A percentile compares a stretch with the other conserved stretches of the same genome.
Conservation (phyloP, 2,329 filamentous ascomycete species). For the Alternaria ventricosa region DNA sequence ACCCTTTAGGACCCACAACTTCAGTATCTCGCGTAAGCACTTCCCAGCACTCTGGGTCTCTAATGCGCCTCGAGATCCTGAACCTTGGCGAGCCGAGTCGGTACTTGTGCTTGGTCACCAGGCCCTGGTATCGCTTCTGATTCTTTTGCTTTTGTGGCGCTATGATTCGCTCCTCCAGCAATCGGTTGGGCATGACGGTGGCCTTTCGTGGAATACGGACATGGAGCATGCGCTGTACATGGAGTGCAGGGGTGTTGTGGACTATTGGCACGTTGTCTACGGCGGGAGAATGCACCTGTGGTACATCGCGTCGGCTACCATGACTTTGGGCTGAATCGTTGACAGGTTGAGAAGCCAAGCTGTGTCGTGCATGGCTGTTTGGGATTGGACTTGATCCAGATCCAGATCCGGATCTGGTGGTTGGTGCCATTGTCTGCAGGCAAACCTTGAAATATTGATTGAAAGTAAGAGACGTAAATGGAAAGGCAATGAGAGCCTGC, state of each 20-base stretch:
- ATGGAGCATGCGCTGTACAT: not conserved
- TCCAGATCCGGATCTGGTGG: not conserved
- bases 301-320: not conserved
- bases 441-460: not conserved
- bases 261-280: not conserved
- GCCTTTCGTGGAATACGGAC: not conserved
- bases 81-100: not conserved
- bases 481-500: not conserved
- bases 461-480: not conserved
- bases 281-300: not conserved
- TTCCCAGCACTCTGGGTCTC: not conserved
- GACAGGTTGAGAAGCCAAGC: not conserved
- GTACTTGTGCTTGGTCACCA: not conserved
- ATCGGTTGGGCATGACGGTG: not conserved
- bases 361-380: not conserved
- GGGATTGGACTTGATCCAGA: not conserved
- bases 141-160: not conserved
- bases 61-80: not conserved
- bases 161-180: not conserved
- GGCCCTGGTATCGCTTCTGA: not conserved
- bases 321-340: not conserved
- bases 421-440: not conserved
- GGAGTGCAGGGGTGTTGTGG: not conserved
- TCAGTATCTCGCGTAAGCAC: not conserved
- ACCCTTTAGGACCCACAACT: not conserved